Conservation (phyloP, 2,329 filamentous ascomycete species). For the Blumeria graminis region DNA sequence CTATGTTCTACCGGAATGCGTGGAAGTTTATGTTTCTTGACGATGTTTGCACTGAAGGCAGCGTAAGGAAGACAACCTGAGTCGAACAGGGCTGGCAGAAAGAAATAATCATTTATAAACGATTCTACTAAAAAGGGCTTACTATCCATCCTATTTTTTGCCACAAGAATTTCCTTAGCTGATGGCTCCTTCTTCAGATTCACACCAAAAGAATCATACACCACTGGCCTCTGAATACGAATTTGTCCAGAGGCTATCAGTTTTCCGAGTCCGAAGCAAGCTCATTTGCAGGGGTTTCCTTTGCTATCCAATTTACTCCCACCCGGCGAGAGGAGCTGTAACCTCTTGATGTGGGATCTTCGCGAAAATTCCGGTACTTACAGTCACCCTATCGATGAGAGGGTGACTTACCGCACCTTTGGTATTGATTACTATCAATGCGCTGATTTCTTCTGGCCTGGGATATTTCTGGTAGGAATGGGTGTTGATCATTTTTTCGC, state of each 20-base stretch:
- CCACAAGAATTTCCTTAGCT: not conserved
- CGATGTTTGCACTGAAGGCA: constrained; percentile 1
- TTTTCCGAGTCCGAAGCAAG: not conserved
- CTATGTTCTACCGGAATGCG: not conserved
- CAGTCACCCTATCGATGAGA: not conserved
- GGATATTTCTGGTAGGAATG: no score
- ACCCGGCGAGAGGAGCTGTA: not conserved
- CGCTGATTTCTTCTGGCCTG: no score
- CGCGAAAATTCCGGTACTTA: not conserved
- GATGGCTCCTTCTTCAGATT: not conserved
- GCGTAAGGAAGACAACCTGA: not conserved
- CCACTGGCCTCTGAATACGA: not conserved
- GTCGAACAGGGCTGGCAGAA: not conserved
- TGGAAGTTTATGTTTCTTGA: not conserved
- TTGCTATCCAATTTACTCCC: not conserved
- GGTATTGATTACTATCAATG: not conserved
- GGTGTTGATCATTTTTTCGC: no score
- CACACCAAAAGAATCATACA: not conserved
- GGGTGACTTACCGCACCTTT: not conserved
- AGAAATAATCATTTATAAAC: constrained; percentile 1
- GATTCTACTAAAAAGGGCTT: not conserved
- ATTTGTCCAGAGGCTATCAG: not conserved
- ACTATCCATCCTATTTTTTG: not conserved
- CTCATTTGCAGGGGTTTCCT: not conserved
- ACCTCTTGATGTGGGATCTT: not conserved